Base-by-base conservation (phyloP, 2,329 filamentous ascomycete genomes). In the Cercospora sojina region DNA sequence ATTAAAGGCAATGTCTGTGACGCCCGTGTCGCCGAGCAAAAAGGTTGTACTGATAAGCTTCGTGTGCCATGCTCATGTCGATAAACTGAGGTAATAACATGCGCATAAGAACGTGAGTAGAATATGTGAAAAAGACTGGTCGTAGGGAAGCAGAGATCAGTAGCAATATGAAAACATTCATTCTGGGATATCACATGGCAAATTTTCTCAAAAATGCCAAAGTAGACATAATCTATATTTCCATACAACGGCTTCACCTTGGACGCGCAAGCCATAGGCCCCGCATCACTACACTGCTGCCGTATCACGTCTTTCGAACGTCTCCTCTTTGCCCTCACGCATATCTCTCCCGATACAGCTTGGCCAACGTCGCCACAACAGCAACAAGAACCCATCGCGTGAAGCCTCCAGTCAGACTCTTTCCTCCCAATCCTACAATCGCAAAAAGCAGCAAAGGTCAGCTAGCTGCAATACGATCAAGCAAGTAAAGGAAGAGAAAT, bases 311-410 rank as follows among this genome's bases (percentile, higher is more conserved):
- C 47, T 51, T 23, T 3, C 16, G 2, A 51, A 10, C 8, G 10
- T 8, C 43, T 25, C 7, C 9, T 7, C 16, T 23, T 43, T n/a
- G 16, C 29, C 18, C 18, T 64, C 31, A 64, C 10, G 56, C 56
- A 51, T 67, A 67, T 32, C 62, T 65, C 62, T 51, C 49, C 41
- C 55, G 64, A 38, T 70, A 68, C 58, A 64, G 66, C 57, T 66
- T 67, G n/a, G 67, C 53, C 47, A 70, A 51, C 41, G 65, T 67
- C 10, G 71, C 72, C 29, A 72, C 49, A 6, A 70, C 47, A 51
- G 71, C 73, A 56, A 74, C 67, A 13, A 74, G 56, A 16, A 75
- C 67, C 75, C 74, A 77, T 68, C 76, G 67, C n/a, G 68, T 67
- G 6, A 71, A 67, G 29, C 71, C 75, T 18, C 70, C 70, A 29